Percentiles rank a stretch among this genome's conserved stretches.
Evolutionary conservation across 768 basidiomycete species (phyloP).

Genomic region (Tulasnella sp.): DNA sequence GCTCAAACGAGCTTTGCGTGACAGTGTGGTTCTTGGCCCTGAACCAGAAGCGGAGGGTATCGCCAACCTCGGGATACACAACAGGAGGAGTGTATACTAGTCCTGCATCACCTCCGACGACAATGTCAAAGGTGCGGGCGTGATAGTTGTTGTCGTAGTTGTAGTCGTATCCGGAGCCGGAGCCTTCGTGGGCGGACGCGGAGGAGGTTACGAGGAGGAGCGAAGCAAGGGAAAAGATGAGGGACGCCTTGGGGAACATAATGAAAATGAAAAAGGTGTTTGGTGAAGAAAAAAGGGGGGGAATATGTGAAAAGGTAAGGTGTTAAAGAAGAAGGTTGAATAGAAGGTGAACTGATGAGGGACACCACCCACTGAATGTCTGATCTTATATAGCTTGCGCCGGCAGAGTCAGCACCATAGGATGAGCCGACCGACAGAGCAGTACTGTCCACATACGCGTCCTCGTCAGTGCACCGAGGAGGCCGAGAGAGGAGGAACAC

Average conservation of each 20-base stretch:
- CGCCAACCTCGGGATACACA: conserved; percentile 11
- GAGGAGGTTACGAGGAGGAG: not conserved
- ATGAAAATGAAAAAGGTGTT: not conserved
- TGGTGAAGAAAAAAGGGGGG: not conserved
- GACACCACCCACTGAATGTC: not conserved
- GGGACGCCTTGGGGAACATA: not conserved
- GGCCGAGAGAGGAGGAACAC: too few species aligned
- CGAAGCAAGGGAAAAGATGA: not conserved
- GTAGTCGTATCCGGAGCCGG: too few species aligned
- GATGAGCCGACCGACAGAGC: too few species aligned
- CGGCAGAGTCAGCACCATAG: too few species aligned
- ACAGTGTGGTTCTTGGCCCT: conserved; percentile 22
- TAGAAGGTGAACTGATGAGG: not conserved
- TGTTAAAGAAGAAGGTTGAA: not conserved
- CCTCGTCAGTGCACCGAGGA: too few species aligned
- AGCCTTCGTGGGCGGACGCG: not conserved
- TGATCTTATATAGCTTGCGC: not conserved
- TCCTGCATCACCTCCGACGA: conserved; percentile 13
- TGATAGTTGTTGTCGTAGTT: too few species aligned
- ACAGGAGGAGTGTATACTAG: conserved; percentile 10
- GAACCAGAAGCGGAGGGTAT: conserved; percentile 17
- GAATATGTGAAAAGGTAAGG: not conserved
- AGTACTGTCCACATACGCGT: too few species aligned
- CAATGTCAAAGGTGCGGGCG: conserved; percentile 12
- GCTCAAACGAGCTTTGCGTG: conserved; percentile 26